Conservation (phyloP, 345 rosid genomes). For the Aquilaria malaccensis region DNA sequence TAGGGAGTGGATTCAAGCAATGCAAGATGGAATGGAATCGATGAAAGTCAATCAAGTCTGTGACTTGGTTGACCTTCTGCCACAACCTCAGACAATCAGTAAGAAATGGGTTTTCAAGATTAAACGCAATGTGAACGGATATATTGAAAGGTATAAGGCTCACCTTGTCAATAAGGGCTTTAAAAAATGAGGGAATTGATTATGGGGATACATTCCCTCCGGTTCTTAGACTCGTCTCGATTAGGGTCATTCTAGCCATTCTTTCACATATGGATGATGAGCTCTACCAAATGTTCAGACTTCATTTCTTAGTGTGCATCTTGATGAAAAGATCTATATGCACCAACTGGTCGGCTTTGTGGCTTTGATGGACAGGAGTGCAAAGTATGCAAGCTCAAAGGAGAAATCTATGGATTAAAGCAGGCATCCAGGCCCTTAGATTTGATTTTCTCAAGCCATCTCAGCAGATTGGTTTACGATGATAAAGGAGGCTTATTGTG, state of each 20-base stretch:
- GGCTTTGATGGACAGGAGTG: not conserved
- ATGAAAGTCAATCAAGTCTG: not conserved
- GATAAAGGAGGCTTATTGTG: too few species aligned
- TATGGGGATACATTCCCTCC: too few species aligned
- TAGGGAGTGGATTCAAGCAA: not conserved
- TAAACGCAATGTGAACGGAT: not conserved
- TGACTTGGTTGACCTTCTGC: not conserved
- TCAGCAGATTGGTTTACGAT: too few species aligned
- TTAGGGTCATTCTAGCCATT: not conserved
- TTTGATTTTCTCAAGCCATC: too few species aligned
- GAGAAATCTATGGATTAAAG: not conserved
- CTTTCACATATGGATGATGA: not conserved
- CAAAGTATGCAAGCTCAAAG: not conserved
- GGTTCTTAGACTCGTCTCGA: not conserved
- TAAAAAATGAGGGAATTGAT: not conserved
- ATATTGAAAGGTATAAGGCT: not conserved
- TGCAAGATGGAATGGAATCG: not conserved
- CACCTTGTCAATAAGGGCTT: not conserved
- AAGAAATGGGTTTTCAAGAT: not conserved
- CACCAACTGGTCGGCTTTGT: not conserved
- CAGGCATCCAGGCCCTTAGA: too few species aligned
- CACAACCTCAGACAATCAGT: too few species aligned
- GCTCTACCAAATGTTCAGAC: too few species aligned
- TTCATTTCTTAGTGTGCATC: too few species aligned
- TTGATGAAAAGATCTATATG: too few species aligned